Evolutionary conservation across 2,329 filamentous ascomycete species (phyloP).

Genomic region (Westerdykella sp.): DNA sequence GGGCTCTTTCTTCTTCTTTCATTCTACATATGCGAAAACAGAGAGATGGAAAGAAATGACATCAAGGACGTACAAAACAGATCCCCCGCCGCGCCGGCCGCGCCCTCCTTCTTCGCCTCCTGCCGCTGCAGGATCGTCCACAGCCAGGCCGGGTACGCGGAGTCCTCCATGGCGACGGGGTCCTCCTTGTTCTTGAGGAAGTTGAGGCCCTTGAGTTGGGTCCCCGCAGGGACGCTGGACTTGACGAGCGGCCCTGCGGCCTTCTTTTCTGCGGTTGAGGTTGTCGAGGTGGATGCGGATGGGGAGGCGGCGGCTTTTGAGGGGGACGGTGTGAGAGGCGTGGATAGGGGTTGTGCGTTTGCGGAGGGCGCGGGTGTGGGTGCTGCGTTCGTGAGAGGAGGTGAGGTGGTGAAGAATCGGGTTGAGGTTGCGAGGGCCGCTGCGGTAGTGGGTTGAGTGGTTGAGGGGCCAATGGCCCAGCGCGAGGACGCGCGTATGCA

Average conservation of each 20-base stretch:
- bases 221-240: slow-evolving; percentile 59
- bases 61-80: slow-evolving; percentile 64
- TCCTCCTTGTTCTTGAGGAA: slow-evolving; percentile 68
- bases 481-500: slow-evolving; percentile 34
- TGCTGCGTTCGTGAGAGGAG: slow-evolving; percentile 20
- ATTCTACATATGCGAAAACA: too few relatives aligned
- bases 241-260: slow-evolving; percentile 19
- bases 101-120: slow-evolving; percentile 45
- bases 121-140: slow-evolving; percentile 63
- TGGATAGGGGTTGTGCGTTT: slow-evolving; percentile 39
- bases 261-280: slow-evolving; percentile 27
- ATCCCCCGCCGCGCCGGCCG: slow-evolving; percentile 53
- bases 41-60: neutral
- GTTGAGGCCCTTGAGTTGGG: slow-evolving; percentile 66
- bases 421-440: slow-evolving; percentile 10
- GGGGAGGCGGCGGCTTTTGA: slow-evolving; percentile 21
- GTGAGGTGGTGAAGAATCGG: slow-evolving; percentile 23
- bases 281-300: too few relatives aligned
- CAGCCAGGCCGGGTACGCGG: slow-evolving; percentile 74
- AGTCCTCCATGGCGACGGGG: slow-evolving; percentile 66
- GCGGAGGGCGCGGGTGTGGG: slow-evolving; percentile 20
- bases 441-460: neutral
- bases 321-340: slow-evolving; percentile 42
- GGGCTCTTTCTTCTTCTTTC: neutral
- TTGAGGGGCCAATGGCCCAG: slow-evolving; percentile 6